Evolutionary conservation across 805 yeast genomes (phyloP).

Genomic region (Wickerhamiella qilinensis): DNA sequence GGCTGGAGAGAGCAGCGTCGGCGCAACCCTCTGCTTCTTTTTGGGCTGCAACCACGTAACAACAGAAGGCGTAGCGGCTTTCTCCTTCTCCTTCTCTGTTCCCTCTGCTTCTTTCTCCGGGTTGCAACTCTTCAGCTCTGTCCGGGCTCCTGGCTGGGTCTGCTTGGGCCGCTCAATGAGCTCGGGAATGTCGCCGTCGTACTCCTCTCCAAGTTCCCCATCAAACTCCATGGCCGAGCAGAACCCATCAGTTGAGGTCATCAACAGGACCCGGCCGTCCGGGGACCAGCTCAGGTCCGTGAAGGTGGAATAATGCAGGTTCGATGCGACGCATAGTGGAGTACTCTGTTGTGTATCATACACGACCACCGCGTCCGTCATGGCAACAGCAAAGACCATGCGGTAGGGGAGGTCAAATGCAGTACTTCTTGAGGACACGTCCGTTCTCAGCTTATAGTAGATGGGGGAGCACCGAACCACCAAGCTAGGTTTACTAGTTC

Average conservation of each 20-base stretch:
- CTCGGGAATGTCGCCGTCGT: background rate
- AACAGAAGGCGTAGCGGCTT: no score
- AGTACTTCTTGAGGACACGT: slow-evolving; percentile 10
- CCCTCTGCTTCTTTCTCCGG: background rate
- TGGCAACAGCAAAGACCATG: slow-evolving; percentile 83
- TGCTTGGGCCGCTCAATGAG: no score
- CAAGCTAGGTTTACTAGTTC: slow-evolving; percentile 67
- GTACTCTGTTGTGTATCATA: slow-evolving; percentile 59
- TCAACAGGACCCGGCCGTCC: slow-evolving; percentile 54
- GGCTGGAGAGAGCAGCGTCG: no score
- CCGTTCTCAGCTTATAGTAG: slow-evolving; percentile 28
- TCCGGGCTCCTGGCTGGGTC: no score
- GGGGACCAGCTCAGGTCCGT: slow-evolving; percentile 79
- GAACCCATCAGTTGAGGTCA: slow-evolving; percentile 86
- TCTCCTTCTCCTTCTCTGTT: background rate
- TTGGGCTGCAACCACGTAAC: no score
- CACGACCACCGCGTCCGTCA: slow-evolving; percentile 66
- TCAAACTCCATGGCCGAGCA: slow-evolving; percentile 50
- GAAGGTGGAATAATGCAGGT: slow-evolving; percentile 73
- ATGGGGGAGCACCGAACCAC: slow-evolving; percentile 67
- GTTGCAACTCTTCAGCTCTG: no score
- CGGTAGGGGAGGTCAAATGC: slow-evolving; percentile 54
- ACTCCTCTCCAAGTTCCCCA: slow-evolving; percentile 37
- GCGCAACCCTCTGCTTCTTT: no score
- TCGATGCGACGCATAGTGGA: slow-evolving; percentile 61